Base-by-base conservation (phyloP, 108 stramenopile genomes). In the Discostella pseudostelligera region DNA sequence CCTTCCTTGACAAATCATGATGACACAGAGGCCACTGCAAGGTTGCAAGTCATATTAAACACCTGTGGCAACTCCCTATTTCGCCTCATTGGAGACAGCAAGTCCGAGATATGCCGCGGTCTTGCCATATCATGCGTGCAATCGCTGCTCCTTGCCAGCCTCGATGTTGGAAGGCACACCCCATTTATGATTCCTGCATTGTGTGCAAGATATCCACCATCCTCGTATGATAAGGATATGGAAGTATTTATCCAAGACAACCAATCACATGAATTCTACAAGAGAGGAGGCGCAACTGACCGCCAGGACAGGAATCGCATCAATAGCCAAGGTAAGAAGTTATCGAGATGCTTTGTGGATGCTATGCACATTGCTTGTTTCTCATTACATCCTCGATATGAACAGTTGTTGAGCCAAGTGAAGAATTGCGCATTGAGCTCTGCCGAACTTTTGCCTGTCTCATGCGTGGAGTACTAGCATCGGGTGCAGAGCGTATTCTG, bases 181-280 rank as follows among this genome's bases (percentile, higher is more conserved):
- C 69, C 79, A 3, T 84, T 79, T 40, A 35, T 84, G 39, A 76
- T 87, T 36, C 78, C 87, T 21, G 71, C 76, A 14, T 39, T 87
- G 21, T 29, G 70, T 28, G 55, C 67, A 21, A 77, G 87, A 25
- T 81, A 59, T 39, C 65, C 84, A 4, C 54, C 63, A 29, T 62
- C 58, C 28, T 53, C 36, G 17, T 76, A 83, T 42, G 87, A 87
- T 69, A 72, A 74, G 37, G 78, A 80, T 8, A 57, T 78, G 78
- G 58, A 83, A 37, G 74, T 87, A 8, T 87, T 87, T 62, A 80
- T 87, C 32, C 75, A 74, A 57, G 79, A 85, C 36, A 14, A 40
- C 13, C 54, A 71, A 17, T 62, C 14, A 17, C 84, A 85, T 42
- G 83, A 83, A 2, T 81, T 61, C 46, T 81, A 76, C 78, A 78